A percentile compares a stretch with the other conserved stretches of the same genome.
phyloP scores from a whole-genome alignment of 441 rosid genomes.

The Eruca vesicaria region DNA sequence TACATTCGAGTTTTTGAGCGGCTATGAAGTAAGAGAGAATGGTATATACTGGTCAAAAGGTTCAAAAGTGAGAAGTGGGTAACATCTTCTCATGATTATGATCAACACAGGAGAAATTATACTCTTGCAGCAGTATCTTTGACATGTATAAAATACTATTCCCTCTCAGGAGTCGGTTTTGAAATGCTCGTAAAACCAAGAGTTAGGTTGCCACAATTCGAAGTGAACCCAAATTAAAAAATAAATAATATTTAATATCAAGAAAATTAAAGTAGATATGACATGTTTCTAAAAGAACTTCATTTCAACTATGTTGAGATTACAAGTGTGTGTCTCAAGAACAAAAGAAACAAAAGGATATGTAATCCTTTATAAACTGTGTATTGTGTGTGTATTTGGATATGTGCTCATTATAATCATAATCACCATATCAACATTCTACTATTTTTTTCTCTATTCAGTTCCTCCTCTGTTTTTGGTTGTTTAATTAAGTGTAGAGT shows the following conservation, averaged over 20 bases:
- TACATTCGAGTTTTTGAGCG: neutral
- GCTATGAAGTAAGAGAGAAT: neutral
- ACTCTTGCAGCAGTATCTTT: no score
- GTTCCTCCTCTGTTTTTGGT: slow-evolving; percentile 7
- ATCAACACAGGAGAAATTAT: no score
- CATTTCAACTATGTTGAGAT: neutral
- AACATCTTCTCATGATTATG: no score
- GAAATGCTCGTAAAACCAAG: no score
- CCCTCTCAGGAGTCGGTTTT: no score
- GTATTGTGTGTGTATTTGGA: slow-evolving; percentile 3
- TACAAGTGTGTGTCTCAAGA: neutral
- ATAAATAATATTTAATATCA: neutral
- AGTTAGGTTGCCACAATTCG: neutral
- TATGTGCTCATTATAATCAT: slow-evolving; percentile 8
- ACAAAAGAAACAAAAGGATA: neutral
- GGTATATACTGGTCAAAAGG: neutral
- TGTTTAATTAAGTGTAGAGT: slow-evolving; percentile 39
- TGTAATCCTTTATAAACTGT: neutral
- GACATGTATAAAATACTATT: no score
- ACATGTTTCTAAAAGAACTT: neutral
- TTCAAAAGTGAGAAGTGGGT: no score
- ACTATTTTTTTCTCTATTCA: neutral
- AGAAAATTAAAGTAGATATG: neutral
- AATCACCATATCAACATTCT: neutral
- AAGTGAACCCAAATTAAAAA: neutral